Conservation (phyloP, 768 basidiomycete genomes). For the Termitomyces sp. region DNA sequence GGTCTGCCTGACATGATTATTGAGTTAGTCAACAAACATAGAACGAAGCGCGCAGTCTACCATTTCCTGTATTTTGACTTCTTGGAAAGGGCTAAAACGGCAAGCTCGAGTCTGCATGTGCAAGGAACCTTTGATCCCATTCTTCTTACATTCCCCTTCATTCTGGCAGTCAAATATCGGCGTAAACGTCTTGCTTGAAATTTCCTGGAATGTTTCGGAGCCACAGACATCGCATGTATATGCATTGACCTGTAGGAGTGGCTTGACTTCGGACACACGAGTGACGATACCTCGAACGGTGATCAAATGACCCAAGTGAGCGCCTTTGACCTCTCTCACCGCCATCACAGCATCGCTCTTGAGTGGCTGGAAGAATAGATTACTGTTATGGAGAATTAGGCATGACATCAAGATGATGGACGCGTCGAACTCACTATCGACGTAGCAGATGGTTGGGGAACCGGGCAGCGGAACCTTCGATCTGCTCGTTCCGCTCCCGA, state of each 20-base stretch:
- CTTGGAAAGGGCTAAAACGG: constrained; percentile 97
- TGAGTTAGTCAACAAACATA: constrained; percentile 2
- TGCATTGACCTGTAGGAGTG: constrained; percentile 93
- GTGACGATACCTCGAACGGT: constrained; percentile 98
- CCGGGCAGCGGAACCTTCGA: constrained; percentile 66
- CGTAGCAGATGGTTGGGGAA: constrained; percentile 92
- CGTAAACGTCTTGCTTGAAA: constrained; percentile 85
- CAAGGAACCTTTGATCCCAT: constrained; percentile 82
- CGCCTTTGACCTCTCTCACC: constrained; percentile 86
- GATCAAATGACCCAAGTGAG: constrained; percentile 87
- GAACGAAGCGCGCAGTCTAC: constrained; percentile 35
- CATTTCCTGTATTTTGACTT: constrained; percentile 99
- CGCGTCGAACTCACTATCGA: constrained; percentile 75
- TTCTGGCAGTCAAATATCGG: constrained; percentile 91
- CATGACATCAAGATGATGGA: not conserved
- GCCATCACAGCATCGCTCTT: constrained; percentile 75
- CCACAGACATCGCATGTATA: constrained; percentile 99
- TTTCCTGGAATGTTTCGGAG: constrained; percentile 97
- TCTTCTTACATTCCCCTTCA: constrained; percentile 78
- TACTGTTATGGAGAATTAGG: constrained; percentile 46
- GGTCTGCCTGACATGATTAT: constrained; percentile 69
- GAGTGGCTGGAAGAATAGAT: constrained; percentile 90
- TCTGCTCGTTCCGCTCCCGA: constrained; percentile 80
- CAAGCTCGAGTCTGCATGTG: constrained; percentile 99
- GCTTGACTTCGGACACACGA: constrained; percentile 98